Evolutionary conservation across 768 basidiomycete genomes (phyloP).

Genomic region (Naganishia antarctica): DNA sequence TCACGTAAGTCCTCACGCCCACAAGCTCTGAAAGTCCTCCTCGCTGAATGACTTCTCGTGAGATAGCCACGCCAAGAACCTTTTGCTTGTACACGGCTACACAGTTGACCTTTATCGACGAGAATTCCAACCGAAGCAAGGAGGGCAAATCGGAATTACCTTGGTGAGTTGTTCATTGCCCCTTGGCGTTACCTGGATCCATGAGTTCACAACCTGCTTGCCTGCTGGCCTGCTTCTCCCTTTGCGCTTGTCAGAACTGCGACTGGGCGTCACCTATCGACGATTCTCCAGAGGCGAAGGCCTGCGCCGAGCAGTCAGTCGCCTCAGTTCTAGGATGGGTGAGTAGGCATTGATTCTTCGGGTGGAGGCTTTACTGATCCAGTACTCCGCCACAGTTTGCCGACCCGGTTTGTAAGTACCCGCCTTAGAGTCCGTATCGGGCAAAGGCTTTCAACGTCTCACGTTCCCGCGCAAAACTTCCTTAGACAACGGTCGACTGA

Average conservation of each 20-base stretch:
- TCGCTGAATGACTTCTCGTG: background rate
- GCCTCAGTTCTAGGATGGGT: conserved; percentile 63
- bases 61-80: conserved; percentile 50
- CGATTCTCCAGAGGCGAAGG: conserved; percentile 55
- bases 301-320: conserved; percentile 65
- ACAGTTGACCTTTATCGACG: conserved; percentile 65
- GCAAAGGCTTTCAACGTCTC: too few relatives aligned
- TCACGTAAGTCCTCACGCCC: background rate
- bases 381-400: conserved; percentile 14
- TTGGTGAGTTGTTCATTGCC: background rate
- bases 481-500: conserved; percentile 24
- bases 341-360: background rate
- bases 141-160: conserved; percentile 72
- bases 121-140: conserved; percentile 61
- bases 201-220: too few relatives aligned
- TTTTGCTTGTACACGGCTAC: conserved; percentile 65
- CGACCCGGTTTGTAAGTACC: conserved; percentile 22
- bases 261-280: conserved; percentile 18
- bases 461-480: too few relatives aligned
- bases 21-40: background rate
- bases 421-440: too few relatives aligned
- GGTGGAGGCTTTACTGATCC: background rate
- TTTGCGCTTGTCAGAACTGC: conserved; percentile 48
- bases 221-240: too few relatives aligned
- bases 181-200: too few relatives aligned